phyloP scores from a whole-genome alignment of 257 asterid genomes.

The Ophiorrhiza pumila region DNA sequence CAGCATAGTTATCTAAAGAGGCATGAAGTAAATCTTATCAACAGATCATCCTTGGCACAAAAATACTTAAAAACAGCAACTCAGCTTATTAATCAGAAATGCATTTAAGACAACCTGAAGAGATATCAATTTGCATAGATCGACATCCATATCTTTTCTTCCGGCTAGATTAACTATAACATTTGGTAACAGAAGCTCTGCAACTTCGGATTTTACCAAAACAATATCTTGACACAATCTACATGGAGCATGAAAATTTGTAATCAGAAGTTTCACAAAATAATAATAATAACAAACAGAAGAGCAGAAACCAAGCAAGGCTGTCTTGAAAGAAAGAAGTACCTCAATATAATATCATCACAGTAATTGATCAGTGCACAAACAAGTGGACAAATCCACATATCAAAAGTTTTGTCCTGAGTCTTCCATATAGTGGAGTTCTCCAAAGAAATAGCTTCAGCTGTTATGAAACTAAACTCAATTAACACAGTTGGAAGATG shows the following conservation, averaged over 20 bases:
- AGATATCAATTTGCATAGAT: constrained; percentile 77
- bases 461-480: constrained; percentile 29
- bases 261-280: not conserved
- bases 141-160: constrained; percentile 55
- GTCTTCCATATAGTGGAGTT: constrained; percentile 71
- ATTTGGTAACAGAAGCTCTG: constrained; percentile 75
- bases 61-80: not conserved
- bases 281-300: constrained; percentile 6
- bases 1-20: not conserved
- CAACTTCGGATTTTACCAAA: constrained; percentile 81
- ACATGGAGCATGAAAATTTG: constrained; percentile 22
- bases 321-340: constrained; percentile 26
- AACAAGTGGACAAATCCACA: constrained; percentile 90
- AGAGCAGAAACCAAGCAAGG: not conserved
- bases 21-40: not conserved
- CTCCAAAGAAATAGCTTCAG: constrained; percentile 52
- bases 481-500: not conserved
- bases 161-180: constrained; percentile 75
- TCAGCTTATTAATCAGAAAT: constrained; percentile 11
- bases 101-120: constrained; percentile 52
- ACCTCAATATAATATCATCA: constrained; percentile 83
- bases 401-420: constrained; percentile 70
- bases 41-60: not conserved
- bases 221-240: constrained; percentile 92
- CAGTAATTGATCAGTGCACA: constrained; percentile 68